Base-by-base conservation (phyloP, 2,329 filamentous ascomycete species). In the Diaporthe helianthi region DNA sequence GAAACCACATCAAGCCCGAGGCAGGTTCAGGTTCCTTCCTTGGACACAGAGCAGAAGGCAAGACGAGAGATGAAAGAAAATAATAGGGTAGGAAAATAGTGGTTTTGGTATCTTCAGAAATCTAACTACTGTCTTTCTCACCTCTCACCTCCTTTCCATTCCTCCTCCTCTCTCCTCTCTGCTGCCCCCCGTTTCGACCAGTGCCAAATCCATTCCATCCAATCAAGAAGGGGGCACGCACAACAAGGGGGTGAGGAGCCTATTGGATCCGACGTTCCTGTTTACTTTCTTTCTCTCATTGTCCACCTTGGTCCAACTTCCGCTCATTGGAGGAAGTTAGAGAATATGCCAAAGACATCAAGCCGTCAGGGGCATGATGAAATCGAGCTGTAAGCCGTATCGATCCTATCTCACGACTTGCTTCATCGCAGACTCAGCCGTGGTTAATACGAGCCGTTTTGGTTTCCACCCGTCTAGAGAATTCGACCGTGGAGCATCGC, bases 71-170 rank as follows among this genome's bases (percentile, higher is more conserved):
- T n/a, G 4, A 33, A 8, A 38, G 26, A 47, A 49, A 15, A 44
- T 5, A 4, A 49, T 31, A 49, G 29, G 44, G 52, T 58, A 67
- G n/a, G 64, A 54, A 54, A 66, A 54, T 67, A 58, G 41, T 63
- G 58, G 58, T 63, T 67, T 67, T 67, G 65, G 65, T 67, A 67
- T 67, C 65, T 67, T 67, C 65, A 58, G 65, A 67, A 54, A 55
- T 67, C 65, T 67, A 67, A 67, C 65, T 58, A 51, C 65, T 22
- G 41, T 67, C 52, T 58, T 58, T 63, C 58, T 22, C 65, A 24
- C 24, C 13, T 33, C 49, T 33, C 49, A 19, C 38, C 38, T 19
- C 41, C 41, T 44, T n/a, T 44, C 38, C 38, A 19, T 17, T 41
- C 17, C 38, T 41, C 17, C 17, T 44, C 17, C 38, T 17, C 29